phyloP scores from a whole-genome alignment of 2,329 filamentous ascomycete species.

The Myriosclerotinia duriaeana region DNA sequence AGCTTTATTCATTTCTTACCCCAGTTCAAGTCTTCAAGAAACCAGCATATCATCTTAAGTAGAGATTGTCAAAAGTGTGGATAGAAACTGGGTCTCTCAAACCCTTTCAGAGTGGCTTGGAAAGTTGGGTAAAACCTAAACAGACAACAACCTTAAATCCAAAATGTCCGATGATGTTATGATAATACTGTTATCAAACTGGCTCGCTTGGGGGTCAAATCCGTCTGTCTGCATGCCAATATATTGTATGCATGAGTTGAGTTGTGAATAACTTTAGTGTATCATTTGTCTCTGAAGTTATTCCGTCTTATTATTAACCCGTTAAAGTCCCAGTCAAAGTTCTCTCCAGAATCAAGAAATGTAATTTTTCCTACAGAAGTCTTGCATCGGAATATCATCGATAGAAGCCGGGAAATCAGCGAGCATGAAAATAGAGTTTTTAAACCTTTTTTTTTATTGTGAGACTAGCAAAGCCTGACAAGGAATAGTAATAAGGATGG shows the following conservation, averaged over 20 bases:
- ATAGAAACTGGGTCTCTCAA: not conserved
- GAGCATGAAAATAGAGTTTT: not conserved
- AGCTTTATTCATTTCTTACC: not conserved
- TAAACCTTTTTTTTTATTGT: not conserved
- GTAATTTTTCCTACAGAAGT: not conserved
- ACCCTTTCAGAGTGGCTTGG: not conserved
- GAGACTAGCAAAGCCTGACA: not conserved
- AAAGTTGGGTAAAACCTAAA: not conserved
- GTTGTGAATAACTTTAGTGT: too few species aligned
- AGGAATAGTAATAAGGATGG: not conserved
- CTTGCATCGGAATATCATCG: not conserved
- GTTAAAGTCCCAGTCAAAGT: too few species aligned
- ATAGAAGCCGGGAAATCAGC: not conserved
- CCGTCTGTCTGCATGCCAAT: not conserved
- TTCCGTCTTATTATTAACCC: not conserved
- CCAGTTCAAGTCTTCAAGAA: not conserved
- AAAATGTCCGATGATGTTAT: constrained; percentile 15
- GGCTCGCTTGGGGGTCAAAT: not conserved
- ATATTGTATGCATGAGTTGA: not conserved
- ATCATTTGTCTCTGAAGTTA: not conserved
- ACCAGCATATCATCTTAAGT: not conserved
- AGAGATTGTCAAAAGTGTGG: not conserved
- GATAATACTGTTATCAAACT: not conserved
- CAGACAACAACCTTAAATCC: not conserved
- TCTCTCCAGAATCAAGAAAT: not conserved